Evolutionary conservation across 495 filamentous ascomycete species (phyloP).

Genomic region (Xeromyces bisporus): DNA sequence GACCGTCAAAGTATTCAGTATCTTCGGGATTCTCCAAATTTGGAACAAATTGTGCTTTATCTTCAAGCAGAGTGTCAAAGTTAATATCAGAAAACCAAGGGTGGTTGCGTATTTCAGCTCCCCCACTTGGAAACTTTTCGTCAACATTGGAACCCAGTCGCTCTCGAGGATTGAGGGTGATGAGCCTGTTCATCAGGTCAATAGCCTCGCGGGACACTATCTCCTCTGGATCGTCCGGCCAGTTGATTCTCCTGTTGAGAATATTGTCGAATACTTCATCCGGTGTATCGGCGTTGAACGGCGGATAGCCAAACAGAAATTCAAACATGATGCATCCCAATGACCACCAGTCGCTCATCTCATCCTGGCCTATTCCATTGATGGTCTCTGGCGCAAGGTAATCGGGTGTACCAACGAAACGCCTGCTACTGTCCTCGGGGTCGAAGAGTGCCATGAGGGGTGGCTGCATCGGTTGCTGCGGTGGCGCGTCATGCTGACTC

Average conservation of each 20-base stretch:
- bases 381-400: constrained; percentile 96
- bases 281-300: constrained; percentile 80
- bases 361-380: constrained; percentile 84
- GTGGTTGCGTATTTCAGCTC: constrained; percentile 77
- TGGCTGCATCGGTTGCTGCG: constrained; percentile 68
- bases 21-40: constrained; percentile 87
- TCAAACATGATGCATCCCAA: constrained; percentile 95
- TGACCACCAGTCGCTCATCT: constrained; percentile 99
- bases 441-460: constrained; percentile 94
- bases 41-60: constrained; percentile 91
- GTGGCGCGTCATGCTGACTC: constrained; percentile 34
- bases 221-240: constrained; percentile 58
- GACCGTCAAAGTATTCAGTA: constrained; percentile 91
- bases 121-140: constrained; percentile 63
- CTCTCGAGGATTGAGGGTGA: constrained; percentile 62
- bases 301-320: constrained; percentile 80
- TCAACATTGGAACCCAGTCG: constrained; percentile 72
- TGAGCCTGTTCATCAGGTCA: constrained; percentile 80
- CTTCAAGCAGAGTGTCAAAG: constrained; percentile 79
- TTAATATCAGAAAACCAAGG: constrained; percentile 77
- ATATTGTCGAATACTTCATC: constrained; percentile 97
- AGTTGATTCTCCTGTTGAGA: constrained; percentile 69
- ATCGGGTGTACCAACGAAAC: constrained; percentile 93
- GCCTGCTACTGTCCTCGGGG: constrained; percentile 79
- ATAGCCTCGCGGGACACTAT: constrained; percentile 70